A percentile compares a stretch with the other conserved stretches of the same genome.
These are phyloP conservation scores for Kodamaea fukazawae DNA, from an alignment of 805 yeast genomes.

Conservation along the genomic window DNA sequence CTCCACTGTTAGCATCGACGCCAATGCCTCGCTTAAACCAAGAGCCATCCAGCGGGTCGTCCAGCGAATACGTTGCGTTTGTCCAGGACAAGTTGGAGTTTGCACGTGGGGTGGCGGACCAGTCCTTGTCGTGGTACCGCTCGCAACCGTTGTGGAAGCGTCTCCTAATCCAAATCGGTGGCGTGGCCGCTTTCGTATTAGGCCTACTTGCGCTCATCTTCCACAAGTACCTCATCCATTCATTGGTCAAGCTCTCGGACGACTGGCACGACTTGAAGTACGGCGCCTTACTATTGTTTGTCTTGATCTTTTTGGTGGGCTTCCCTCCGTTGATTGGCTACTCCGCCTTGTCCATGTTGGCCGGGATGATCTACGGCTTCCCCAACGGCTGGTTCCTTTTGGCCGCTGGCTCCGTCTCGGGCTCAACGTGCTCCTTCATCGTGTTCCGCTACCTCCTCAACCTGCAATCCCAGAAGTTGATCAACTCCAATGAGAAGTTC, in stretches of 20 bases:
- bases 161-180: constrained; percentile 15
- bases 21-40: constrained; percentile 1
- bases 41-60: neutral
- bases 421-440: constrained; percentile 74
- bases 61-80: constrained; percentile 4
- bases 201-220: constrained; percentile 26
- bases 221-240: constrained; percentile 34
- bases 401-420: constrained; percentile 64
- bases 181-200: constrained; percentile 17
- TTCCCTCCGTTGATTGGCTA: constrained; percentile 93
- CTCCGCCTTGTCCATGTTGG: constrained; percentile 58
- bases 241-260: constrained; percentile 44
- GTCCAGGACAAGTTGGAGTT: constrained; percentile 8
- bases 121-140: constrained; percentile 16
- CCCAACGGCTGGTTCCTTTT: constrained; percentile 76
- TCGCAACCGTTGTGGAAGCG: constrained; percentile 15
- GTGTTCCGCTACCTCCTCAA: constrained; percentile 59
- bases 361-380: constrained; percentile 84
- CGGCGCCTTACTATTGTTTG: constrained; percentile 48
- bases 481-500: constrained; percentile 60
- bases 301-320: constrained; percentile 60
- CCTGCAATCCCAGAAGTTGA: constrained; percentile 56
- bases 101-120: constrained; percentile 3
- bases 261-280: constrained; percentile 37
- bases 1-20: neutral